Evolutionary conservation across 2,329 filamentous ascomycete species (phyloP).

Genomic region (Aspergillus terreus): DNA sequence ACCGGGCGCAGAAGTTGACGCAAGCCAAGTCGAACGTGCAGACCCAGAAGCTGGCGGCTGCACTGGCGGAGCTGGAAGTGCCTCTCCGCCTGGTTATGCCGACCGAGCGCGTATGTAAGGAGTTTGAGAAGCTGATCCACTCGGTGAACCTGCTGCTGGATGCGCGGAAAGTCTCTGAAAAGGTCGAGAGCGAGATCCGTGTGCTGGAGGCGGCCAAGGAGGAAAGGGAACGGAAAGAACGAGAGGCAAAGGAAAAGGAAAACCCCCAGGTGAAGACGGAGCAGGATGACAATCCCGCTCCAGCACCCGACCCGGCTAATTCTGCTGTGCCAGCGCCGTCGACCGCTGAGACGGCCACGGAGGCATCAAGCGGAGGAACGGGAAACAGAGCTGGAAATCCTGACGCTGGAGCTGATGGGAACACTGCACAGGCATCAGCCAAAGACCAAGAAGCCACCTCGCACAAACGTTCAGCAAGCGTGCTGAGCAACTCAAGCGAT

Average conservation of each 20-base stretch:
- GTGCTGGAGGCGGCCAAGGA: slow-evolving; percentile 42
- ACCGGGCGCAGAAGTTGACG: slow-evolving; percentile 47
- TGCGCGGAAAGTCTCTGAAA: slow-evolving; percentile 45
- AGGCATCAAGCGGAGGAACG: slow-evolving; percentile 3
- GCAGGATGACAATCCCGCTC: slow-evolving; percentile 25
- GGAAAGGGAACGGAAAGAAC: slow-evolving; percentile 35
- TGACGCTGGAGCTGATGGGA: slow-evolving; percentile 6
- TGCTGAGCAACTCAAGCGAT: slow-evolving; percentile 67
- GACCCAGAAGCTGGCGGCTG: slow-evolving; percentile 46
- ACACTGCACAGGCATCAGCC: slow-evolving; percentile 5
- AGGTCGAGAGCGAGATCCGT: slow-evolving; percentile 47
- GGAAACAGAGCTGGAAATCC: not conserved
- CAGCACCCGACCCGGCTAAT: slow-evolving; percentile 6
- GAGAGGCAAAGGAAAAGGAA: slow-evolving; percentile 25
- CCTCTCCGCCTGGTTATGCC: slow-evolving; percentile 48
- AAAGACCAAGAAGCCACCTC: slow-evolving; percentile 17
- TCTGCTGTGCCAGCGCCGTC: slow-evolving; percentile 16
- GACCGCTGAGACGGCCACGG: slow-evolving; percentile 4
- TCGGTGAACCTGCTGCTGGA: slow-evolving; percentile 47
- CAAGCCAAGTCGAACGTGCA: slow-evolving; percentile 51
- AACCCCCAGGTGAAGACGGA: slow-evolving; percentile 34
- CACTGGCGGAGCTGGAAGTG: slow-evolving; percentile 46
- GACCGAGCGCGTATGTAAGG: slow-evolving; percentile 47
- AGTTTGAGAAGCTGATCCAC: slow-evolving; percentile 47
- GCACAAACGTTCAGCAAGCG: slow-evolving; percentile 80